Percentiles rank a stretch among this genome's conserved stretches.
Evolutionary conservation across 352 stramenopile species (phyloP).

Genomic region (Discostella stelligera): DNA sequence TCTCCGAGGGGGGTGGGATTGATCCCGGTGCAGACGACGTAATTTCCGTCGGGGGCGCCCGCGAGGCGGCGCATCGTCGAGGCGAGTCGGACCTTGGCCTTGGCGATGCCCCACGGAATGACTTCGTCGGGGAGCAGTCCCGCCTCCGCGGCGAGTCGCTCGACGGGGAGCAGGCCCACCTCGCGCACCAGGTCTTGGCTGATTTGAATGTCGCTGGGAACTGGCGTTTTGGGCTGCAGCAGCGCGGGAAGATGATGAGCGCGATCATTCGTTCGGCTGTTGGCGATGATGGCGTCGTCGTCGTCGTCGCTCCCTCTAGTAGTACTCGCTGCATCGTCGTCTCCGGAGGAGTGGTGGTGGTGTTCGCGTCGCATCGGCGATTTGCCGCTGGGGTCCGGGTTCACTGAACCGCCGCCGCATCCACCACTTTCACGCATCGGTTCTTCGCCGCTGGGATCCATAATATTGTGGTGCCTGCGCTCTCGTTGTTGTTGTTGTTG

Average conservation of each 20-base stretch:
- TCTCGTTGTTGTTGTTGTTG: too few relatives aligned
- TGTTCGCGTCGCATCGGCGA: not conserved
- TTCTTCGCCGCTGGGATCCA: not conserved
- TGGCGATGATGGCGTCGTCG: too few relatives aligned
- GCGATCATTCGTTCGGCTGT: too few relatives aligned
- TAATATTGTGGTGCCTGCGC: too few relatives aligned
- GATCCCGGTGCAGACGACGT: conserved; percentile 93
- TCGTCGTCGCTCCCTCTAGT: too few relatives aligned
- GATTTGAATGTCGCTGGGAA: conserved; percentile 80
- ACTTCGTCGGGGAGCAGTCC: conserved; percentile 72
- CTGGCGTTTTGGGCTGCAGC: conserved; percentile 58
- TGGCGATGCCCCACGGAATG: conserved; percentile 80
- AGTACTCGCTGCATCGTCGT: too few relatives aligned
- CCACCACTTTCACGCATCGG: not conserved
- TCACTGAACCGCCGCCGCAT: not conserved
- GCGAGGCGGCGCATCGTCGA: conserved; percentile 87
- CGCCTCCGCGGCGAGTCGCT: conserved; percentile 64
- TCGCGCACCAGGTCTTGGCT: conserved; percentile 76
- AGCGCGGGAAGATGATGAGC: too few relatives aligned
- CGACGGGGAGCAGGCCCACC: conserved; percentile 70
- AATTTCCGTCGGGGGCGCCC: conserved; percentile 90
- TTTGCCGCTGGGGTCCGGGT: not conserved
- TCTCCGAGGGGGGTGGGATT: conserved; percentile 97
- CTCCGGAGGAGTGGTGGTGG: too few relatives aligned
- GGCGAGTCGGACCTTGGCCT: conserved; percentile 85